These are phyloP conservation scores for Aspergillus versicolor DNA, from an alignment of 2,329 filamentous ascomycete genomes.

Conservation along the genomic window DNA sequence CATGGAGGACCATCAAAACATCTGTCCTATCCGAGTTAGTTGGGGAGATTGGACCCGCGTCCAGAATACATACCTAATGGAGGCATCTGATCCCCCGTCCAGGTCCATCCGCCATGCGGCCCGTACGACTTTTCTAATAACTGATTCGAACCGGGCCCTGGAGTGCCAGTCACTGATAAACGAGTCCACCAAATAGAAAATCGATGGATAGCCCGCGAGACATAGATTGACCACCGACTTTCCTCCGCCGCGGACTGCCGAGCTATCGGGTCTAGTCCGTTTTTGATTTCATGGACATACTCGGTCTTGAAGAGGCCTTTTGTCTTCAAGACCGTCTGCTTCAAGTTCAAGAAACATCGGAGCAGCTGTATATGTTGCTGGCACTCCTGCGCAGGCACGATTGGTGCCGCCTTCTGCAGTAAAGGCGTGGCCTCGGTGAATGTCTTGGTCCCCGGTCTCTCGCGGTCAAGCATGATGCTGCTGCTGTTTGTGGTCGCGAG, in stretches of 20 bases:
- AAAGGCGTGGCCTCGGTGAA: background rate
- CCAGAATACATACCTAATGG: background rate
- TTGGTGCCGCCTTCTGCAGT: background rate
- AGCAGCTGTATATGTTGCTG: background rate
- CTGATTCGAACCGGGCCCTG: background rate
- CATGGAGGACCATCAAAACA: background rate
- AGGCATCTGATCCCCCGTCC: background rate
- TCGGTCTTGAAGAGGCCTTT: background rate
- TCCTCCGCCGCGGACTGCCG: background rate
- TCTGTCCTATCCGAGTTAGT: background rate
- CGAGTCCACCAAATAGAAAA: background rate
- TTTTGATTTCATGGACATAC: background rate
- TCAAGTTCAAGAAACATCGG: background rate
- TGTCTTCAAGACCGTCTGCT: background rate
- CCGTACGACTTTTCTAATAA: background rate
- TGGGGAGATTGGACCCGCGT: background rate
- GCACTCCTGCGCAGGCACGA: background rate
- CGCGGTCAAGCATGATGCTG: background rate
- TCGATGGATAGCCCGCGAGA: background rate
- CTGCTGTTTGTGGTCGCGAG: background rate
- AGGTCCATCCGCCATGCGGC: background rate
- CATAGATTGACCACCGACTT: background rate
- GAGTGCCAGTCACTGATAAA: background rate
- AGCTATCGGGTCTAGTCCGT: background rate
- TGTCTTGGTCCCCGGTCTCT: background rate